phyloP scores from a whole-genome alignment of 306 rosid genomes.

The Begonia peltatifolia region DNA sequence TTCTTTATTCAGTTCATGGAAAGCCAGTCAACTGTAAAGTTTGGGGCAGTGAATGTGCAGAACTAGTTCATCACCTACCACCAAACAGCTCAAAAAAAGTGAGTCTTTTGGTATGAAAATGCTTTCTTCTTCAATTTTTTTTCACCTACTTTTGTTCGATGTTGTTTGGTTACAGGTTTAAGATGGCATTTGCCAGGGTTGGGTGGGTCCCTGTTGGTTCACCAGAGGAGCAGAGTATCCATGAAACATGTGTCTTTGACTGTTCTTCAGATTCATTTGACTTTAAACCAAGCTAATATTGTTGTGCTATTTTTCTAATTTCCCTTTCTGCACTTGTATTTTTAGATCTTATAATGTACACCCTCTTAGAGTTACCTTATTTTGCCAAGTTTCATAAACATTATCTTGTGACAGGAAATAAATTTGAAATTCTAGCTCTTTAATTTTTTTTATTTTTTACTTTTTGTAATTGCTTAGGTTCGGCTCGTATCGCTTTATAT shows the following conservation, averaged over 20 bases:
- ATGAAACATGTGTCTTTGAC: not conserved
- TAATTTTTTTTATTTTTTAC: too few species aligned
- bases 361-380: too few species aligned
- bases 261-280: too few species aligned
- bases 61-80: constrained; percentile 23
- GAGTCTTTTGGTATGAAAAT: not conserved
- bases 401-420: too few species aligned
- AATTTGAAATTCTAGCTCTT: too few species aligned
- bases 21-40: constrained; percentile 56
- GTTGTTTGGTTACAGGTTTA: constrained; percentile 1
- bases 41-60: constrained; percentile 33
- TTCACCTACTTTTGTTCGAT: not conserved
- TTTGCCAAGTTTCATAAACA: too few species aligned
- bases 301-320: too few species aligned
- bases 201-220: not conserved
- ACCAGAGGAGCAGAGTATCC: constrained; percentile 2
- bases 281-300: too few species aligned
- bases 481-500: too few species aligned
- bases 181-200: not conserved
- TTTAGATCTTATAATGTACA: too few species aligned
- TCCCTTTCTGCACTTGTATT: too few species aligned
- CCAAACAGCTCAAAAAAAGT: constrained; percentile 20
- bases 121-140: not conserved
- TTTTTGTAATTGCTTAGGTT: too few species aligned
- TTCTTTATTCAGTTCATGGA: constrained; percentile 32